Base-by-base conservation (phyloP, 495 filamentous ascomycete genomes). In the Trichoderma parareesei region DNA sequence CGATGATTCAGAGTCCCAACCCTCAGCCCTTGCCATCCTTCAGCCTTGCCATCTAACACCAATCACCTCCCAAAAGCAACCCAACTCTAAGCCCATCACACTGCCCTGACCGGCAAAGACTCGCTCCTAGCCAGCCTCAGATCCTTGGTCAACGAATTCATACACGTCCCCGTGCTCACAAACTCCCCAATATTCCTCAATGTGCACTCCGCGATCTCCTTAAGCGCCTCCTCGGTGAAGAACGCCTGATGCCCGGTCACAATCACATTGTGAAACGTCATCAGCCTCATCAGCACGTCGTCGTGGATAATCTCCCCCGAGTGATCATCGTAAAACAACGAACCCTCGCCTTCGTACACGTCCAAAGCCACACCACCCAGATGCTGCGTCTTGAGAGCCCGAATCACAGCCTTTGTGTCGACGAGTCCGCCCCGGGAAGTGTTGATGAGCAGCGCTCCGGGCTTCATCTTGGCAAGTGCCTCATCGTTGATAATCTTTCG, bases 231-330 rank as follows among this genome's bases (percentile, higher is more conserved):
- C 33, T 81, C 71, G 2, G 87, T 89, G 62, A 90, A 87, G 72
- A 90, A 90, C 1, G 83, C 87, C 75, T 90, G 87, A 67, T 90
- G 87, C 0, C 87, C 85, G 66, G 82, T 85, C 63, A 90, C 72
- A 57, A 90, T 68, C 6, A 89, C 87, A 65, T 90, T 90, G 57
- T 82, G 87, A 67, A 90, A 90, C 1, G 87, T 88, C 71, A 87
- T 82, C 65, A 90, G 69, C n/a, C 87, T 82, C 80, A 82, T 84
- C 42, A 90, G 70, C 59, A 83, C 79, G 69, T 90, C 87, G 67
- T 90, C 87, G 48, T 88, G 76, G 69, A 90, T 88, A 67, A 90
- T 87, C 65, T 87, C 84, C 10, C 78, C 79, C 14, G 83, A 86
- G 65, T 86, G 85, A 66, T 90, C 86, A 62, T 82, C 79, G 67